Evolutionary conservation across 768 basidiomycete species (phyloP), one percentile per base, ranked within the genome.

Genomic region (Hericium alpestre): DNA sequence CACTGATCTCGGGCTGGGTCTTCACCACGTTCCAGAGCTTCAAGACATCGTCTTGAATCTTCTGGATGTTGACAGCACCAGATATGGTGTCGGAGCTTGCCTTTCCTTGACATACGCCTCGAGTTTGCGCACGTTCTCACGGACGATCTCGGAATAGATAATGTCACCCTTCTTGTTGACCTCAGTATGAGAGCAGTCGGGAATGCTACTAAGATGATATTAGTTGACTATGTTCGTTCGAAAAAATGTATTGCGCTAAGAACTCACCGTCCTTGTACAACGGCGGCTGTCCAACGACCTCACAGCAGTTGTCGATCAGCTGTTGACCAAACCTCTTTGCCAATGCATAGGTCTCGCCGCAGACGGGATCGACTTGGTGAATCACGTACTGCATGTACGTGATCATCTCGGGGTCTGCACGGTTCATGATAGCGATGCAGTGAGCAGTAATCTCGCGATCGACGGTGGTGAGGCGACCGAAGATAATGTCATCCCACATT

Each of bases 401-500:
- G 64, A 93, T 71, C 65, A 97, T 84, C 59, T 87, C 87, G 3
- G 90, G 89, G 69, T 97, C 95, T 10, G 95, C 95, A 61, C 96
- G 86, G 73, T 98, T 98, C 76, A 99, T 91, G 67, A 99, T 88
- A 57, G 90, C 84, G 58, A 99, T 94, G 73, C 95, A 98, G 56
- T 94, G 89, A 62, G 93, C 92, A 12, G 96, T 96, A 70, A 94
- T 93, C 68, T 95, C 93, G 54, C 93, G 88, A 66, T 97, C 93
- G 61, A 97, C 90, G 16, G 92, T 93, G 22, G 87, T 93, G 56
- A 96, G 81, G 48, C 87, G 85, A 51, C 96, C 96, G 63, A 93
- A 93, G 64, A 99, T 93, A 73, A 99, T 96, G 70, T 98, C 95
- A 72, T 94, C 97, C 75, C 86, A 98, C 92, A 99, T 94, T 99